Evolutionary conservation across 805 yeast species (phyloP).

Genomic region (Peterozyma toletana): DNA sequence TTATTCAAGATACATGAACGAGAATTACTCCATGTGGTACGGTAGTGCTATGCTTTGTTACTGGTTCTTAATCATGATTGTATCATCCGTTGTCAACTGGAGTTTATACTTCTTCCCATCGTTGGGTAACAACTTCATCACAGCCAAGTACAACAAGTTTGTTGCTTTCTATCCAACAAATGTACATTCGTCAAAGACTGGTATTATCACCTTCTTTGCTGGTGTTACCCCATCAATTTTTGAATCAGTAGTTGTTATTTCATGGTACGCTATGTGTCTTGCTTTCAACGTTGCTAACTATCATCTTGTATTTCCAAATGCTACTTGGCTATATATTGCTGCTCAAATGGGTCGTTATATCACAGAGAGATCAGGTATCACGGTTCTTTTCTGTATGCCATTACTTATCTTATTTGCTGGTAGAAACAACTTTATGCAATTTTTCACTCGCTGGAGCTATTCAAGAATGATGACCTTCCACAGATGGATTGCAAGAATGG

Average conservation of each 20-base stretch:
- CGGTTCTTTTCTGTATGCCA: constrained; percentile 41
- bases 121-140: constrained; percentile 7
- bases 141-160: constrained; percentile 19
- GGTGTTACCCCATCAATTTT: constrained; percentile 45
- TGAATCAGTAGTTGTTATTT: constrained; percentile 35
- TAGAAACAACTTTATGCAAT: constrained; percentile 53
- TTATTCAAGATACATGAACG: constrained; percentile 24
- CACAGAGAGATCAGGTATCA: constrained; percentile 48
- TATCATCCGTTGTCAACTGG: constrained; percentile 37
- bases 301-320: neutral
- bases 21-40: constrained; percentile 33
- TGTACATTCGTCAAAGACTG: neutral
- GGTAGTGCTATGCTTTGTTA: constrained; percentile 41
- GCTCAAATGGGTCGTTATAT: constrained; percentile 24
- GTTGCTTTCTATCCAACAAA: constrained; percentile 10
- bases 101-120: constrained; percentile 29
- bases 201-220: constrained; percentile 5
- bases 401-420: constrained; percentile 51
- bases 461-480: constrained; percentile 52
- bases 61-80: constrained; percentile 37
- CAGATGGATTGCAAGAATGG: constrained; percentile 46
- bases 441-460: constrained; percentile 51
- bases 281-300: constrained; percentile 12
- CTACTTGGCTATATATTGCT: neutral
- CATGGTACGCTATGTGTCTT: constrained; percentile 24